These are phyloP conservation scores for Calvatia gigantea DNA, from an alignment of 768 basidiomycete genomes.

Conservation along the genomic window DNA sequence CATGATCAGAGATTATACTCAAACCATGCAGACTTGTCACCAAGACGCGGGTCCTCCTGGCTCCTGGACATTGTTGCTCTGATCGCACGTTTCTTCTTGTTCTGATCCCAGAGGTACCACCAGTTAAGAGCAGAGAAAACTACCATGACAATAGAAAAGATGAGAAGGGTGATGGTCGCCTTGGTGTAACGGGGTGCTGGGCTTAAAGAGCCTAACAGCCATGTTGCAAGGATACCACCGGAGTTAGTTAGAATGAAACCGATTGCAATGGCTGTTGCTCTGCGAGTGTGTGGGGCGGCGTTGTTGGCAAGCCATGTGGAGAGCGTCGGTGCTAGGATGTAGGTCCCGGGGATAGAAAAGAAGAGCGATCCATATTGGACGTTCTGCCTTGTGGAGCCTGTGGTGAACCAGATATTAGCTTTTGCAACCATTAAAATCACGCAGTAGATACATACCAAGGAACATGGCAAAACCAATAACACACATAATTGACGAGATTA, in stretches of 20 bases:
- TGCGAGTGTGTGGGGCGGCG: conserved; percentile 48
- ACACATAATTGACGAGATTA: conserved; percentile 40
- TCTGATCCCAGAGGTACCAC: conserved; percentile 37
- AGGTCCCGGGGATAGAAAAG: conserved; percentile 49
- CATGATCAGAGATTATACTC: conserved; percentile 38
- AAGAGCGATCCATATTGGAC: conserved; percentile 55
- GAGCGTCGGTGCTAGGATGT: conserved; percentile 49
- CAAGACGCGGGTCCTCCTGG: conserved; percentile 38
- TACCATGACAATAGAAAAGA: conserved; percentile 36
- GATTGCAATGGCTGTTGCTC: conserved; percentile 57
- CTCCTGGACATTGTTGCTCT: conserved; percentile 26
- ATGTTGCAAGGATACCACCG: conserved; percentile 59
- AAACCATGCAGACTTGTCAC: conserved; percentile 55
- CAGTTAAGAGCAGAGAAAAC: conserved; percentile 35
- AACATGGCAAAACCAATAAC: conserved; percentile 55
- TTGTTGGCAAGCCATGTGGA: conserved; percentile 64
- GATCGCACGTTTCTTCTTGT: conserved; percentile 39
- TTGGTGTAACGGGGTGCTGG: conserved; percentile 45
- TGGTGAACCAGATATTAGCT: not conserved
- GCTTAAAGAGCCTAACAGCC: conserved; percentile 52
- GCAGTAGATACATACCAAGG: conserved; percentile 34
- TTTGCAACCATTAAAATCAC: not conserved
- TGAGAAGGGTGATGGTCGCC: conserved; percentile 40
- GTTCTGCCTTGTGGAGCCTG: conserved; percentile 33
- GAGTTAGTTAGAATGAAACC: conserved; percentile 55